phyloP scores from a whole-genome alignment of 2,329 filamentous ascomycete genomes.

The Ilyonectria robusta region DNA sequence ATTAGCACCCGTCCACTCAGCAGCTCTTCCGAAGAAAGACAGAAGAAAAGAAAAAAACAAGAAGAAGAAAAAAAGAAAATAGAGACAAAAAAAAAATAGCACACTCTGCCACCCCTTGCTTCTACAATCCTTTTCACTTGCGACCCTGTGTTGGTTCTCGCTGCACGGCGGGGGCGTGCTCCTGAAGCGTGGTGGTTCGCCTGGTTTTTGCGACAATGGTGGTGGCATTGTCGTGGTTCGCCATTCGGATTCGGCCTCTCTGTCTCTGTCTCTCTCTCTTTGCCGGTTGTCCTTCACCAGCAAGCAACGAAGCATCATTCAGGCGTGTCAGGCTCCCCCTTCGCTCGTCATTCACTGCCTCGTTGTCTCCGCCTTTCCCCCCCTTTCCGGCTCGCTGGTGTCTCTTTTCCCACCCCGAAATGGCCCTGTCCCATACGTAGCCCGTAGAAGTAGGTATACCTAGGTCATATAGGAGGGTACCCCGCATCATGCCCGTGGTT shows the following conservation, averaged over 20 bases:
- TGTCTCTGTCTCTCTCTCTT: not conserved
- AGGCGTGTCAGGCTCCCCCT: not conserved
- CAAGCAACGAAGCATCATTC: no score
- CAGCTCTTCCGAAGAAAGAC: not conserved
- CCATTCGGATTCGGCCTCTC: not conserved
- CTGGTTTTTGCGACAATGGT: not conserved
- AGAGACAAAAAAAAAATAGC: not conserved
- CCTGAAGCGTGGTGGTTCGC: not conserved
- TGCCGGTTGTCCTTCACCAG: not conserved
- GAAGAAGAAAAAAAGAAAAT: not conserved
- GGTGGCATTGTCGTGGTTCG: not conserved
- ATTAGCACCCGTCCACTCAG: not conserved
- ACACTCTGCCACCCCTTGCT: not conserved
- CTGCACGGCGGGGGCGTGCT: not conserved
- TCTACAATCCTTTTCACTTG: not conserved
- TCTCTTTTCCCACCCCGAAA: slow-evolving; percentile 26
- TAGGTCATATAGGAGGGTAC: slow-evolving; percentile 5
- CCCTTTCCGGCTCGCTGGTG: slow-evolving; percentile 16
- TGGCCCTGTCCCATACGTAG: not conserved
- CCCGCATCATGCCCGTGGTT: slow-evolving; percentile 30
- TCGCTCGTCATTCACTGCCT: not conserved
- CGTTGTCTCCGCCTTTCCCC: slow-evolving; percentile 16
- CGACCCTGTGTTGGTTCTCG: not conserved
- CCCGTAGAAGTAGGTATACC: not conserved
- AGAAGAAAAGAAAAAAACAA: not conserved